These are phyloP conservation scores for Ajuga chamaepitys DNA, from an alignment of 257 asterid species.

Conservation along the genomic window DNA sequence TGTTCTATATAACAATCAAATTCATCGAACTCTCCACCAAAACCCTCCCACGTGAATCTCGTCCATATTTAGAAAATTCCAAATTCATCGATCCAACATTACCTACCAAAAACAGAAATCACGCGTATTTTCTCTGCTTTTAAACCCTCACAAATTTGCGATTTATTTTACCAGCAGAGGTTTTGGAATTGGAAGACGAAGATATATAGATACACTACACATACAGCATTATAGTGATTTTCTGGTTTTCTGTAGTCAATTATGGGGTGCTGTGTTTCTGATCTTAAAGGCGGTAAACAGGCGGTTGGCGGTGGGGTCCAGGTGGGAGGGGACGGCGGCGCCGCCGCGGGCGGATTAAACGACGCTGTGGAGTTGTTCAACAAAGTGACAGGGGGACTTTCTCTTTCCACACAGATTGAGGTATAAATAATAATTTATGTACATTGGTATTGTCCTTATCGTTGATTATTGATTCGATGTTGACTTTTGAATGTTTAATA, in stretches of 20 bases:
- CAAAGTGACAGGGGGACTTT: slow-evolving; percentile 40
- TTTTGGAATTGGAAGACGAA: background rate
- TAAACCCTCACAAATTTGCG: background rate
- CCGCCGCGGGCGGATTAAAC: slow-evolving; percentile 24
- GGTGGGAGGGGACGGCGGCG: slow-evolving; percentile 1
- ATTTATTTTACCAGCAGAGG: background rate
- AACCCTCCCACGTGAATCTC: too few relatives aligned
- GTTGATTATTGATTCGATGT: background rate
- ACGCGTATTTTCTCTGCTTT: background rate
- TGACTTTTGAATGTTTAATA: background rate
- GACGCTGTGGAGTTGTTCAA: slow-evolving; percentile 61
- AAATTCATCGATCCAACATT: too few relatives aligned
- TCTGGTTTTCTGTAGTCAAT: background rate
- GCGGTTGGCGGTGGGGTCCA: slow-evolving; percentile 43
- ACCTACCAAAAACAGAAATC: background rate
- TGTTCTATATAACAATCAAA: background rate
- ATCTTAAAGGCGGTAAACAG: slow-evolving; percentile 68
- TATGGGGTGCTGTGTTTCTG: slow-evolving; percentile 64
- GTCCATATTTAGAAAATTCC: too few relatives aligned
- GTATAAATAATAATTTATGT: slow-evolving; percentile 19
- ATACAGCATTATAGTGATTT: too few relatives aligned
- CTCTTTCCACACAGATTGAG: slow-evolving; percentile 50
- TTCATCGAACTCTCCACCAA: background rate
- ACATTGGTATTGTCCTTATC: background rate
- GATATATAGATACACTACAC: background rate